These are phyloP conservation scores for Penicillium sp. DNA, from an alignment of 2,329 filamentous ascomycete species.

Conservation along the genomic window DNA sequence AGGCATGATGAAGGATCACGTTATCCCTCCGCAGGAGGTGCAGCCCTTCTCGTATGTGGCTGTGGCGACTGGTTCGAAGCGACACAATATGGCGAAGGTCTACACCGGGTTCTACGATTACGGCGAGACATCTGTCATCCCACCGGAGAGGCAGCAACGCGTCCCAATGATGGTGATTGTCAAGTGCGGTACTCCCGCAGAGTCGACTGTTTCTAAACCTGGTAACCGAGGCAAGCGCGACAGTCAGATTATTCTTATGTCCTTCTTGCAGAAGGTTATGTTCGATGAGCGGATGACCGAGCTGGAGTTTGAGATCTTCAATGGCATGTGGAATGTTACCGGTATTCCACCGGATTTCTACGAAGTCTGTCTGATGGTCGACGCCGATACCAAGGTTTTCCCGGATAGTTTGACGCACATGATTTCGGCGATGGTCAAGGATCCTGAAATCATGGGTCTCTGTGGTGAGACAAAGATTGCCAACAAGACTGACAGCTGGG, in stretches of 20 bases:
- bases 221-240: constrained; percentile 98
- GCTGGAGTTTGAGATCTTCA: constrained; percentile 99
- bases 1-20: constrained; percentile 92
- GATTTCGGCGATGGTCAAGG: constrained; percentile 98
- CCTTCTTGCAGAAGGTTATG: constrained; percentile 99
- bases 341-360: constrained; percentile 98
- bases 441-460: constrained; percentile 98
- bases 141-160: constrained; percentile 86
- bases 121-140: constrained; percentile 77
- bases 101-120: constrained; percentile 99
- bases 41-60: constrained; percentile 94
- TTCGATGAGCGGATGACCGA: constrained; percentile 99
- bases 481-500: constrained; percentile 94
- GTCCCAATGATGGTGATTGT: constrained; percentile 97
- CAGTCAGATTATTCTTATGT: constrained; percentile 99
- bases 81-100: constrained; percentile 99
- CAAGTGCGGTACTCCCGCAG: constrained; percentile 92
- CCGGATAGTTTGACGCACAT: constrained; percentile 98
- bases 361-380: constrained; percentile 97
- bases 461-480: constrained; percentile 99
- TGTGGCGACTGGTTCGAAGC: constrained; percentile 91
- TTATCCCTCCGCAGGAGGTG: constrained; percentile 78
- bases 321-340: constrained; percentile 97
- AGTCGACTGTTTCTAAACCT: constrained; percentile 79
- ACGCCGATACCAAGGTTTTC: constrained; percentile 99